These are phyloP conservation scores for bread wheat (Triticum aestivum) DNA, from an alignment of 176 grass and related monocot species.

Conservation along the genomic window IWGSC_CS_RefSeq_v2.1 NC_057795.1:562446101-562446600, in stretches of 20 bases:
- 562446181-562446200: neutral
- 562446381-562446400: neutral
- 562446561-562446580: neutral
- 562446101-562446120: neutral
- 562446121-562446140: neutral
- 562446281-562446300: neutral
- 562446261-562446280: neutral
- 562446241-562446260: neutral
- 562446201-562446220: neutral
- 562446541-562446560: constrained; percentile 29
- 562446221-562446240: neutral
- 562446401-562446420: constrained; percentile 17
- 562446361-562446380: constrained; percentile 5
- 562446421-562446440: constrained; percentile 11
- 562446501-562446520: constrained; percentile 13
- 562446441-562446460: constrained; percentile 41
- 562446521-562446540: neutral
- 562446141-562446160: neutral
- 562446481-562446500: neutral
- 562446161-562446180: neutral
- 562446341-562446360: constrained; percentile 42
- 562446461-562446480: constrained; percentile 22
- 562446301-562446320: neutral
- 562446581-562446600: neutral
- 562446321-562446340: neutral